phyloP scores from a whole-genome alignment of 257 asterid species.

The Forsythia suspensa region DNA sequence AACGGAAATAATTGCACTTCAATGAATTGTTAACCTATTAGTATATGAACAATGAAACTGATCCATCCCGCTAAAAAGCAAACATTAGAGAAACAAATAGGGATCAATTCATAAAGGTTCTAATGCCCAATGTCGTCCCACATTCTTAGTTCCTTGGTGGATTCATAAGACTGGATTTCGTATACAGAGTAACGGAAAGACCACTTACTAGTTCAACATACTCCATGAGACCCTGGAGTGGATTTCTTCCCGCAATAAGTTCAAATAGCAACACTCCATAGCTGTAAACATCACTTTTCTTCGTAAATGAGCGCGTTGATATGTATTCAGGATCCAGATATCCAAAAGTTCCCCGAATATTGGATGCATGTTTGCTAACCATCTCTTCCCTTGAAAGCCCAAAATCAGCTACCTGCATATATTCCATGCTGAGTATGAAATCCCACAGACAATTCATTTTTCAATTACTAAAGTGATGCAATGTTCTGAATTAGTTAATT shows the following conservation, averaged over 20 bases:
- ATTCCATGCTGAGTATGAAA: slow-evolving; percentile 13
- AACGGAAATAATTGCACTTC: too few species aligned
- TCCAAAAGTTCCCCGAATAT: slow-evolving; percentile 87
- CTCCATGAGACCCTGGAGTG: slow-evolving; percentile 91
- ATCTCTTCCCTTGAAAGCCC: slow-evolving; percentile 97
- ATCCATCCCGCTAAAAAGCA: background rate
- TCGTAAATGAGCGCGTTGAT: slow-evolving; percentile 81
- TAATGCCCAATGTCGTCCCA: background rate
- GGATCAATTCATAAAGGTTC: background rate
- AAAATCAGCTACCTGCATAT: slow-evolving; percentile 79
- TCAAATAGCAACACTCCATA: slow-evolving; percentile 90
- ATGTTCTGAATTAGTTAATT: background rate
- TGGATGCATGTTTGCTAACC: slow-evolving; percentile 64
- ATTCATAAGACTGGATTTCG: background rate
- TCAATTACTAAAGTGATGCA: background rate
- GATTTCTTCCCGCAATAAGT: slow-evolving; percentile 86
- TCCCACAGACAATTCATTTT: background rate
- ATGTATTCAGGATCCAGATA: slow-evolving; percentile 95
- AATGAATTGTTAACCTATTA: too few species aligned
- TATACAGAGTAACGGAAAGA: background rate
- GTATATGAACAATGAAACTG: background rate
- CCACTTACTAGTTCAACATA: slow-evolving; percentile 79
- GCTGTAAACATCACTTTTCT: slow-evolving; percentile 93
- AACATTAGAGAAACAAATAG: background rate
- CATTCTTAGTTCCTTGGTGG: background rate